Percentiles rank a stretch among this genome's conserved stretches.
phyloP scores from a whole-genome alignment of 306 rosid species.

The Citrullus mucosospermus region DNA sequence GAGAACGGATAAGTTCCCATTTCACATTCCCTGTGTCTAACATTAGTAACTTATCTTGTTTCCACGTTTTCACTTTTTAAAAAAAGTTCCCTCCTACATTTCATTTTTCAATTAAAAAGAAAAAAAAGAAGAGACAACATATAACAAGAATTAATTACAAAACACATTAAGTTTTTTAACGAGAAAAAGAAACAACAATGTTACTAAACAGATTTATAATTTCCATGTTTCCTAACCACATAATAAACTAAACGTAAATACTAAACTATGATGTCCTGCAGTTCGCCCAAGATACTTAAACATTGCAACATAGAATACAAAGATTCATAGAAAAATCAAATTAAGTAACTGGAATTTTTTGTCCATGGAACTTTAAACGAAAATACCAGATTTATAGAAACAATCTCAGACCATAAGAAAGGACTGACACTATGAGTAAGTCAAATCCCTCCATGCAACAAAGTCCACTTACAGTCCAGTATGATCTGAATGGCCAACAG shows the following conservation, averaged over 20 bases:
- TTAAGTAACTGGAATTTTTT: neutral
- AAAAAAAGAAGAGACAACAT: neutral
- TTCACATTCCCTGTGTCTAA: neutral
- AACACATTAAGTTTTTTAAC: neutral
- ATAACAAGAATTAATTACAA: neutral
- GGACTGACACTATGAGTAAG: neutral
- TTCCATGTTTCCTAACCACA: neutral
- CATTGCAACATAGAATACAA: neutral
- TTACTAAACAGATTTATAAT: neutral
- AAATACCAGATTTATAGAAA: neutral
- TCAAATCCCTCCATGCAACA: neutral
- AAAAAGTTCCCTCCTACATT: neutral
- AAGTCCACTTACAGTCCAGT: conserved; percentile 50
- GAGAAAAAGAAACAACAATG: neutral
- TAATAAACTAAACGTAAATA: neutral
- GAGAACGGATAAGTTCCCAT: neutral
- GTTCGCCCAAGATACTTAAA: neutral
- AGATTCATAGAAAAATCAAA: neutral
- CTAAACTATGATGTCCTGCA: neutral
- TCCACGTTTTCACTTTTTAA: neutral
- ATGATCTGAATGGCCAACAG: conserved; percentile 25
- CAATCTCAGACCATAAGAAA: neutral
- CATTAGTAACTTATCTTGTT: neutral
- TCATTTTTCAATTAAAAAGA: neutral
- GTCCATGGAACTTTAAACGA: neutral